Evolutionary conservation across 345 rosid species (phyloP).

Genomic region (Gossypium longicalyx): DNA sequence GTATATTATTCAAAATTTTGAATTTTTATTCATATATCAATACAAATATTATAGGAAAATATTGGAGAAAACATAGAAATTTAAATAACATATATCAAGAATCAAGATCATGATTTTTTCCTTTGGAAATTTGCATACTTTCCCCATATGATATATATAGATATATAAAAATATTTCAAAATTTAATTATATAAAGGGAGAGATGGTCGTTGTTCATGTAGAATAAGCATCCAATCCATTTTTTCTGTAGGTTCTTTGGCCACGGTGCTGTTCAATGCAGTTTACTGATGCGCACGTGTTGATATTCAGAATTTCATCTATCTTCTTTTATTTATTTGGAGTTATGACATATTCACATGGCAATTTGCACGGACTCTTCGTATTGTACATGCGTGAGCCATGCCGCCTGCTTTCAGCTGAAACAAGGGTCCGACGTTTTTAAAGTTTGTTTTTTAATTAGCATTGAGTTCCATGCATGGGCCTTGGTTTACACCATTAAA

Average conservation of each 20-base stretch:
- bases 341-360: not conserved
- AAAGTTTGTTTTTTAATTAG: not conserved
- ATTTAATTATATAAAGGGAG: not conserved
- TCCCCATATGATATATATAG: not conserved
- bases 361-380: not conserved
- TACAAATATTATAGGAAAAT: not conserved
- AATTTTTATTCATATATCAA: not conserved
- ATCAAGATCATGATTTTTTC: not conserved
- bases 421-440: not conserved
- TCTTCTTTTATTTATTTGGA: not conserved
- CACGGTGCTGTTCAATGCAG: not conserved
- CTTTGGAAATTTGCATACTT: not conserved
- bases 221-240: not conserved
- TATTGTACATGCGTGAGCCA: conserved; percentile 1
- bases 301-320: no score
- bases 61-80: no score
- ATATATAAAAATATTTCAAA: not conserved
- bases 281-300: not conserved
- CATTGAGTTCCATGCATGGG: not conserved
- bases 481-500: not conserved
- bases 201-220: not conserved
- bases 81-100: not conserved
- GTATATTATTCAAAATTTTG: no score
- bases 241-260: not conserved
- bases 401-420: conserved; percentile 3